Base-by-base conservation (phyloP, 169 alveolate species). In the Eimeria tenella region DNA sequence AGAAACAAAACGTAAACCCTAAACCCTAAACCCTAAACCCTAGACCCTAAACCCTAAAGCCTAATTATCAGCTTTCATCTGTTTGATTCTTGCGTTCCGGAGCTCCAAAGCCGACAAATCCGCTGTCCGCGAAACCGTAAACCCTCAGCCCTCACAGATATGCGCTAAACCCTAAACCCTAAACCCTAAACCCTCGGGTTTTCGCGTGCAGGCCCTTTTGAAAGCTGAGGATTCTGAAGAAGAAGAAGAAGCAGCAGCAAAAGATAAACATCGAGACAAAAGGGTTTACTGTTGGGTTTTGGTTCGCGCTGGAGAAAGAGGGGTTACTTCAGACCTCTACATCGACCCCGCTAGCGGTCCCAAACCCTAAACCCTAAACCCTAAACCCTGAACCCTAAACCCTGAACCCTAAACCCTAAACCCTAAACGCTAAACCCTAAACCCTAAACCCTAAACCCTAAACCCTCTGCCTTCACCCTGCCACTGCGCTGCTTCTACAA, bases 281-380 rank as follows among this genome's bases (percentile, higher is more conserved):
- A 91, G 99, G 75, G 86, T 96, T 71, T 98, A 97, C 94, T 96
- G 98, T 74, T 97, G 99, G 99, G 98, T 97, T 1, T 93, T 97
- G 25, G 65, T 97, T 50, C 95, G 95, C 83, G 96, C 96, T 70
- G 99, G 98, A 1, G 86, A 95, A 62, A 94, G 98, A 84, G 96
- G 94, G 9, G 87, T 92, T 5, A 5, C 81, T 8, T 10, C 81
- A 3, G 94, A 90, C 83, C 88, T 90, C 19, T 90, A 74, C 81
- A 62, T 90, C 5, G 81, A 90, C 23, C 94, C 94, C 8, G 50
- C 94, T n/a, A 90, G 79, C 68, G 94, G 94, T 74, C 11, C 49
- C 55, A 42, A 73, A 25, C 23, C 68, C 55, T 73, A 73, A 25
- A 49, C 83, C 83, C 23, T 73, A 73, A 73, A 73, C 83, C 83